These are phyloP conservation scores for Schoenoplectus tabernaemontani DNA, from an alignment of 202 grass and related monocot species.

Conservation along the genomic window DNA sequence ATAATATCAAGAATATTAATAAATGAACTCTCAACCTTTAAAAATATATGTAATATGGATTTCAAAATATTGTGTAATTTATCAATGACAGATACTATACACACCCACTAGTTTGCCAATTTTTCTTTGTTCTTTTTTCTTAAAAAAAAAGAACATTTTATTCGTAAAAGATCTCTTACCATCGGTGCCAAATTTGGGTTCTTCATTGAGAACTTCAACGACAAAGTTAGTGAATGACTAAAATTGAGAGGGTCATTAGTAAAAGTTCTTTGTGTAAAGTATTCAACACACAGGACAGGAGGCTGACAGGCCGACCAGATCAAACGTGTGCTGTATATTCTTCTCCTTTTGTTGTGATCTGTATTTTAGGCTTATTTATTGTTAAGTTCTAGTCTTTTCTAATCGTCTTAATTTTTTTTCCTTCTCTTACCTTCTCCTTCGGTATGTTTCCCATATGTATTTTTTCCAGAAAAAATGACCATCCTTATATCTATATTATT, in stretches of 20 bases:
- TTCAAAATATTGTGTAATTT: neutral
- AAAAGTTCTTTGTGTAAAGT: neutral
- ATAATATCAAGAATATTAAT: neutral
- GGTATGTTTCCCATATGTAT: too few species aligned
- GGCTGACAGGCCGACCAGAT: conserved; percentile 14
- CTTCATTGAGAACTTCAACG: neutral
- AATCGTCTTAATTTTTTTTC: too few species aligned
- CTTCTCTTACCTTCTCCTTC: too few species aligned
- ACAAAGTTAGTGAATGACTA: too few species aligned
- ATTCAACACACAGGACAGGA: neutral
- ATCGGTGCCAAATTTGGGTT: neutral
- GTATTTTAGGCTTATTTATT: neutral
- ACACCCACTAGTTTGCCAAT: too few species aligned
- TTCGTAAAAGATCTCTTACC: too few species aligned
- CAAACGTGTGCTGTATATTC: conserved; percentile 4
- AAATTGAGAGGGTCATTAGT: neutral
- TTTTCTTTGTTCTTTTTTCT: too few species aligned
- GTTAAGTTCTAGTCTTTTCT: too few species aligned
- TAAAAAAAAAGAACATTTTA: too few species aligned
- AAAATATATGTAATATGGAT: neutral
- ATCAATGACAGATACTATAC: too few species aligned
- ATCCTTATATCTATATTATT: too few species aligned
- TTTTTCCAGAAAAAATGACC: too few species aligned
- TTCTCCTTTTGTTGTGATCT: conserved; percentile 7
- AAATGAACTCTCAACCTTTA: neutral